Percentiles rank a stretch among this genome's conserved stretches.
Conservation (phyloP, 192 early-diverging fungal species). For the Phlyctochytrium bullatum region DNA sequence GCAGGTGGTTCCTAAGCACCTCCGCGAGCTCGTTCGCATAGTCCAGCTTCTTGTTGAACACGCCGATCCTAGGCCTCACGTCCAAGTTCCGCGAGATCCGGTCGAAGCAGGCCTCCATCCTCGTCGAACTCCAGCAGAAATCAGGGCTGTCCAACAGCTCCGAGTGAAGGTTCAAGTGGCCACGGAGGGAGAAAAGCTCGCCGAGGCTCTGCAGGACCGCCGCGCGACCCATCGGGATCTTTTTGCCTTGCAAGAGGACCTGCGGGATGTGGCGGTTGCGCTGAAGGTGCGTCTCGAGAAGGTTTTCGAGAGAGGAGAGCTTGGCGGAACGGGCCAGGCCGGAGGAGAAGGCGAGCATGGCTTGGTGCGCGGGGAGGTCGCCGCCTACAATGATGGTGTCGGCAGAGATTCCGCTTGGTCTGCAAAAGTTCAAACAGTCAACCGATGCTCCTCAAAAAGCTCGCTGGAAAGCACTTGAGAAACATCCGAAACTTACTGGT, state of each 20-base stretch:
- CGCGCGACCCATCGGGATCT: constrained; percentile 40
- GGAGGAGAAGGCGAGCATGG: constrained; percentile 57
- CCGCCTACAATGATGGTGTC: constrained; percentile 54
- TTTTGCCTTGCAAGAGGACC: constrained; percentile 44
- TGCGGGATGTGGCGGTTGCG: constrained; percentile 46
- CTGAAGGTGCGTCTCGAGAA: constrained; percentile 51
- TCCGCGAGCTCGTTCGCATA: constrained; percentile 64
- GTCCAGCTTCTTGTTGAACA: constrained; percentile 67
- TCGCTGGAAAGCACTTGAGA: constrained; percentile 23
- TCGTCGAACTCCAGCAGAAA: constrained; percentile 53
- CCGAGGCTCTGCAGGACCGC: constrained; percentile 52
- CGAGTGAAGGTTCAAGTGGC: constrained; percentile 52
- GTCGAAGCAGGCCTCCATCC: constrained; percentile 53
- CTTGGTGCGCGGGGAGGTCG: constrained; percentile 39
- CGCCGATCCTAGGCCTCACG: constrained; percentile 49
- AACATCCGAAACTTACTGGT: constrained; percentile 32
- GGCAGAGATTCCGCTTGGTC: constrained; percentile 37
- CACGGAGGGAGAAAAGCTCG: constrained; percentile 49
- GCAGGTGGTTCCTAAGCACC: constrained; percentile 50
- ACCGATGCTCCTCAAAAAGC: background rate
- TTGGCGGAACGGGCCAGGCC: constrained; percentile 56
- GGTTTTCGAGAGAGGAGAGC: constrained; percentile 50
- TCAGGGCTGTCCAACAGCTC: constrained; percentile 62
- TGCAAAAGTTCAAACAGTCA: constrained; percentile 1
- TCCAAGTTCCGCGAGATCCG: constrained; percentile 51